Conservation (phyloP, 1,284 basidiomycete species). For the Pseudozyma sp. region DNA sequence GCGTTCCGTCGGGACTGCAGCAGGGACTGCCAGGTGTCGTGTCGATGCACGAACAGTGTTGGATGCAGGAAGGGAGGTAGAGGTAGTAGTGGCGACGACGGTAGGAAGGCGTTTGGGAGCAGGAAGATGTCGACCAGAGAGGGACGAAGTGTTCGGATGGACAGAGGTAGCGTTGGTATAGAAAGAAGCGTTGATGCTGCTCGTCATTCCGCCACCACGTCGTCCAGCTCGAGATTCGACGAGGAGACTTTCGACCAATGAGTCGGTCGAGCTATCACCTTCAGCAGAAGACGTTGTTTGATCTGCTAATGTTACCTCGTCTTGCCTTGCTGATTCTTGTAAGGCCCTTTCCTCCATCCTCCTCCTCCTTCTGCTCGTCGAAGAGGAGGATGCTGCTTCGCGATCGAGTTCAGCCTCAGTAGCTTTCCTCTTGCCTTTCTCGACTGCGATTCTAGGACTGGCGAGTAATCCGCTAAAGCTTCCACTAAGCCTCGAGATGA, state of each 20-base stretch:
- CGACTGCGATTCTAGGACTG: not conserved
- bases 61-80: no score
- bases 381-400: not conserved
- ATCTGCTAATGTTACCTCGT: no score
- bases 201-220: not conserved
- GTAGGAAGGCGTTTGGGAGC: not conserved
- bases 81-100: not conserved
- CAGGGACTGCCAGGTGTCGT: no score
- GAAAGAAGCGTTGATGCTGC: conserved; percentile 26
- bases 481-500: conserved; percentile 46
- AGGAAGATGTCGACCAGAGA: not conserved
- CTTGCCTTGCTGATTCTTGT: no score
- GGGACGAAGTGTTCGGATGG: conserved; percentile 1
- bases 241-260: conserved; percentile 11
- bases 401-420: conserved; percentile 17
- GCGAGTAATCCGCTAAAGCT: conserved; percentile 27
- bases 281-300: not conserved
- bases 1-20: not conserved
- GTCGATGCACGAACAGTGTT: no score
- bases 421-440: conserved; percentile 26
- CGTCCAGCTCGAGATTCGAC: not conserved
- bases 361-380: not conserved
- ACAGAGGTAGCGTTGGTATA: conserved; percentile 27
- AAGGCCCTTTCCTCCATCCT: conserved; percentile 9
- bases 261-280: conserved; percentile 2